A percentile compares a stretch with the other conserved stretches of the same genome.
These are phyloP conservation scores for Botrytis medusae DNA, from an alignment of 2,329 filamentous ascomycete genomes.

Conservation along the genomic window DNA sequence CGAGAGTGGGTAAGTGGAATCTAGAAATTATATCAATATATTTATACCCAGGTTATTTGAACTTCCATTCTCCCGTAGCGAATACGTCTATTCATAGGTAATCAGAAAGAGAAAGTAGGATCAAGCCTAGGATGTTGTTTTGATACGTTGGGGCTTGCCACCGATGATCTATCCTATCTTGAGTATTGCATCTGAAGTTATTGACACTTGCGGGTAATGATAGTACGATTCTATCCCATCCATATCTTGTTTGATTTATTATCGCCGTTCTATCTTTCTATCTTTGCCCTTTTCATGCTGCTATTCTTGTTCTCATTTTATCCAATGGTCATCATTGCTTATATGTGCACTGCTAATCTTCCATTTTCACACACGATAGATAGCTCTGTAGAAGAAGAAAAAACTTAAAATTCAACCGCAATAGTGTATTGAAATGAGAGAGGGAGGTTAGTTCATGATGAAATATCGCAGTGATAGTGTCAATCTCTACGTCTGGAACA, in stretches of 20 bases:
- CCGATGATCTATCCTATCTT: background rate
- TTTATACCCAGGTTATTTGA: too few species aligned
- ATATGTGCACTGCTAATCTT: too few species aligned
- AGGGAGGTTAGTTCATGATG: too few species aligned
- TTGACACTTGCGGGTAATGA: rapidly evolving
- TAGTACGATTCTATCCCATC: background rate
- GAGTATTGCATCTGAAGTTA: background rate
- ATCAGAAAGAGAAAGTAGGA: background rate
- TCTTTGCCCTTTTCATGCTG: background rate
- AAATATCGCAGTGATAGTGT: too few species aligned
- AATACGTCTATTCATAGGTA: too few species aligned
- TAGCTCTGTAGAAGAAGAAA: too few species aligned
- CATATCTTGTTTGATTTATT: rapidly evolving
- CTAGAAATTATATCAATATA: too few species aligned
- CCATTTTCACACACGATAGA: background rate
- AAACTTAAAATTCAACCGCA: background rate
- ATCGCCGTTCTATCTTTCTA: background rate
- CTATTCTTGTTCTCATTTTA: background rate
- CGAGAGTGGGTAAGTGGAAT: too few species aligned
- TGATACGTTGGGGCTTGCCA: too few species aligned
- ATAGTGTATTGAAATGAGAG: background rate
- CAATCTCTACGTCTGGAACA: background rate
- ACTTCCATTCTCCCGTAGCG: too few species aligned
- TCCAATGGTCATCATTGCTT: background rate
- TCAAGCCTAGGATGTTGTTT: background rate